A percentile compares a stretch with the other conserved stretches of the same genome.
phyloP scores from a whole-genome alignment of 495 filamentous ascomycete genomes.

The Podospora bellae-mahoneyi region DNA sequence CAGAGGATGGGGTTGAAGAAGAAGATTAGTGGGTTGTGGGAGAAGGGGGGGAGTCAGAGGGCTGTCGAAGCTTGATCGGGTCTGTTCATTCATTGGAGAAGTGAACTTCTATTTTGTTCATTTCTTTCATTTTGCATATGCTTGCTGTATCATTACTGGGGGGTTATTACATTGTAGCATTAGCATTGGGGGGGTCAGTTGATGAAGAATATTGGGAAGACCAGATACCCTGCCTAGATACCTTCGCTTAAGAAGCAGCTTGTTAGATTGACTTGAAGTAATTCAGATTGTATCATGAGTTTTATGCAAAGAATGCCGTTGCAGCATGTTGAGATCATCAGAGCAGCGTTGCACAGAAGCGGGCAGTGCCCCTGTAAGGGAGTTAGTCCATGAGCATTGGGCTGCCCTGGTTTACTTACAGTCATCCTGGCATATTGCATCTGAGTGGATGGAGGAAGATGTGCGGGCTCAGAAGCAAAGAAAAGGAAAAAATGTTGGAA shows the following conservation, averaged over 20 bases:
- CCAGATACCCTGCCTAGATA: not conserved
- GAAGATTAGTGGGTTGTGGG: constrained; percentile 23
- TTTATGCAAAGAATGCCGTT: not conserved
- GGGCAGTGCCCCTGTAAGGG: too few relatives aligned
- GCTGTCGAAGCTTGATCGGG: constrained; percentile 10
- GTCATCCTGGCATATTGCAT: too few relatives aligned
- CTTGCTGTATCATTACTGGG: not conserved
- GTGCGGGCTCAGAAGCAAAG: too few relatives aligned
- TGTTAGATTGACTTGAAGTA: not conserved
- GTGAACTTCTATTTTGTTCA: not conserved
- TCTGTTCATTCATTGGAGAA: not conserved
- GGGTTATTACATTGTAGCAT: not conserved
- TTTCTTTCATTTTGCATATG: not conserved
- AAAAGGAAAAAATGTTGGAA: too few relatives aligned
- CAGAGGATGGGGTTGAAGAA: constrained; percentile 21
- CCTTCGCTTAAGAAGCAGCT: not conserved
- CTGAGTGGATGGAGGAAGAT: too few relatives aligned
- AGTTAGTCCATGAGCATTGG: too few relatives aligned
- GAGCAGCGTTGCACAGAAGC: too few relatives aligned
- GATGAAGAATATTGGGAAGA: not conserved
- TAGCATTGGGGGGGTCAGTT: not conserved
- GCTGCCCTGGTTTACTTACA: too few relatives aligned
- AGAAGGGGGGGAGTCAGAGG: constrained; percentile 8
- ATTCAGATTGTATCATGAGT: not conserved
- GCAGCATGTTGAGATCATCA: too few relatives aligned